Conservation (phyloP, 768 basidiomycete species). For the Lentinula sp. region DNA sequence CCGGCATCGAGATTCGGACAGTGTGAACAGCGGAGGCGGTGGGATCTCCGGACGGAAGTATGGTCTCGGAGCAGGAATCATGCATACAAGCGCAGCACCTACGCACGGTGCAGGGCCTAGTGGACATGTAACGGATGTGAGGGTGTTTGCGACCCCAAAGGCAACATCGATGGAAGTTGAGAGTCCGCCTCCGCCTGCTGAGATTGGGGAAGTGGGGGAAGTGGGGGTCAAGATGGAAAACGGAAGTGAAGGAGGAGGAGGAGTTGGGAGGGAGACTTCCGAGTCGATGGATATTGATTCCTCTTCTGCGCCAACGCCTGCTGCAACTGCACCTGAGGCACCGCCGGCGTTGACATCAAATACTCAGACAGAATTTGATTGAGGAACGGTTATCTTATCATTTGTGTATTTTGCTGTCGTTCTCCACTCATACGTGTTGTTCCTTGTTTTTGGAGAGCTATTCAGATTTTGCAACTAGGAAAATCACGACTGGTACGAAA, state of each 20-base stretch:
- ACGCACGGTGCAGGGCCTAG: conserved; percentile 76
- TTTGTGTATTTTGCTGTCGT: not conserved
- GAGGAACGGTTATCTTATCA: not conserved
- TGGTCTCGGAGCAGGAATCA: conserved; percentile 64
- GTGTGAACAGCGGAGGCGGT: conserved; percentile 18
- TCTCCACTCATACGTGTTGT: not conserved
- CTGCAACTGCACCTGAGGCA: not conserved
- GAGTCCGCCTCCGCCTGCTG: not conserved
- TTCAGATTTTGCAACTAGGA: not conserved
- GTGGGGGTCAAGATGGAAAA: conserved; percentile 2
- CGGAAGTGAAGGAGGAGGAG: not conserved
- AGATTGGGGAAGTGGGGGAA: not conserved
- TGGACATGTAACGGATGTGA: conserved; percentile 51
- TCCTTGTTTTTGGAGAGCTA: not conserved
- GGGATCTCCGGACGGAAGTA: conserved; percentile 40
- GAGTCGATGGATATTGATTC: conserved; percentile 2
- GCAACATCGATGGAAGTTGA: not conserved
- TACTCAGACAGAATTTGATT: not conserved
- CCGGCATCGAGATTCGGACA: conserved; percentile 49
- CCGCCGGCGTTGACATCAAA: not conserved
- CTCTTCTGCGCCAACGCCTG: not conserved
- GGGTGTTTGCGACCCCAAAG: conserved; percentile 29
- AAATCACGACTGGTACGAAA: not conserved
- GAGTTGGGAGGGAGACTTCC: not conserved
- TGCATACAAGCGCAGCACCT: conserved; percentile 52